Conservation (phyloP, 1,284 basidiomycete genomes). For the Heterobasidion parviporum region DNA sequence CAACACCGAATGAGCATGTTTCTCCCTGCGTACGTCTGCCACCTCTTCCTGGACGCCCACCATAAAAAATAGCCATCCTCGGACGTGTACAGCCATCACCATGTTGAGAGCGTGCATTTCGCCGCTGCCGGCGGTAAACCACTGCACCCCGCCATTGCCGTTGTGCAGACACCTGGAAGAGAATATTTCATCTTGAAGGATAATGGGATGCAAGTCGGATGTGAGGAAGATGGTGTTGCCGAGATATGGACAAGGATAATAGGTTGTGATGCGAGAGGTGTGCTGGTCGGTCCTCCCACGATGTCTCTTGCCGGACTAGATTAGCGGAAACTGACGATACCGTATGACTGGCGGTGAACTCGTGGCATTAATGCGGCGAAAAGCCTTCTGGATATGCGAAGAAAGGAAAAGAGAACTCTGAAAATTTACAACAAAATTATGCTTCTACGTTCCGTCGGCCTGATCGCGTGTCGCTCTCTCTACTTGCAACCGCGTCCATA, state of each 20-base stretch:
- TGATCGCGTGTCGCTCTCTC: not conserved
- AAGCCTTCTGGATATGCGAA: not conserved
- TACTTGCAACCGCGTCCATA: not conserved
- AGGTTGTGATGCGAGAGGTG: constrained; percentile 31
- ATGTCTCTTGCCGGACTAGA: constrained; percentile 3
- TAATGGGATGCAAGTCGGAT: constrained; percentile 69
- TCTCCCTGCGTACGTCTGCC: constrained; percentile 44
- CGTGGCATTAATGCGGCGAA: not conserved
- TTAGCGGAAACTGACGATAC: not conserved
- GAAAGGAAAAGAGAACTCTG: not conserved
- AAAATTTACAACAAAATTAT: not conserved
- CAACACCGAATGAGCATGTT: constrained; percentile 41
- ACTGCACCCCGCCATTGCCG: constrained; percentile 56
- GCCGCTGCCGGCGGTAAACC: constrained; percentile 26
- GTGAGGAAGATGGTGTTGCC: constrained; percentile 63
- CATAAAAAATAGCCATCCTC: not conserved
- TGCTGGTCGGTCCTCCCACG: not conserved
- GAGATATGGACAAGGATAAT: constrained; percentile 52
- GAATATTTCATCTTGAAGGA: constrained; percentile 63
- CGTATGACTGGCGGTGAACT: not conserved
- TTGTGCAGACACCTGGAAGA: constrained; percentile 55
- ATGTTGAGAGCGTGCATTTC: constrained; percentile 69
- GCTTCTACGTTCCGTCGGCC: not conserved
- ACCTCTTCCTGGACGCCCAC: not conserved
- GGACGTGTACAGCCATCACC: constrained; percentile 45